phyloP scores from a whole-genome alignment of 2,329 filamentous ascomycete genomes.

The Moelleriella libera region DNA sequence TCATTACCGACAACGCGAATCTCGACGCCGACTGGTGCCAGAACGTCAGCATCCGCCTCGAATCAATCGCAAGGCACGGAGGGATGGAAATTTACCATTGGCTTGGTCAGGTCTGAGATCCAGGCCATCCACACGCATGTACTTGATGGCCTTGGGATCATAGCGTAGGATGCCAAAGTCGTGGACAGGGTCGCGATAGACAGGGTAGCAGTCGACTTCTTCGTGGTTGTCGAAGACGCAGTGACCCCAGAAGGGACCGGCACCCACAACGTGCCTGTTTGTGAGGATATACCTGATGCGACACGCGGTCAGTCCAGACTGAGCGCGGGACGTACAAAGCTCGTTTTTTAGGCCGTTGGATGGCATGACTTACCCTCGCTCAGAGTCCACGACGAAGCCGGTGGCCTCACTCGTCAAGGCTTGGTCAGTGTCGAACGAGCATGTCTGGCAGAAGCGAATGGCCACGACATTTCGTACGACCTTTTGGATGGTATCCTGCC shows the following conservation, averaged over 20 bases:
- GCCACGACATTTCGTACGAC: slow-evolving; percentile 94
- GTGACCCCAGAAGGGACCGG: slow-evolving; percentile 95
- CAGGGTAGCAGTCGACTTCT: slow-evolving; percentile 85
- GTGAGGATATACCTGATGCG: slow-evolving; percentile 57
- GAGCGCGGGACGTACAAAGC: neutral
- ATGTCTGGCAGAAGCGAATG: slow-evolving; percentile 98
- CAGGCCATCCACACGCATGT: slow-evolving; percentile 79
- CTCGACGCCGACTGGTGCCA: slow-evolving; percentile 62
- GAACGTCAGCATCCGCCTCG: slow-evolving; percentile 7
- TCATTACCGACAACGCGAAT: slow-evolving; percentile 97
- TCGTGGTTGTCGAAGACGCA: slow-evolving; percentile 99
- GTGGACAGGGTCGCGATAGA: slow-evolving; percentile 96
- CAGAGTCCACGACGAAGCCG: slow-evolving; percentile 91
- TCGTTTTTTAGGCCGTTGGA: neutral
- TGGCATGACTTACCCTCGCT: slow-evolving; percentile 51
- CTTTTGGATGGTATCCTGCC: slow-evolving; percentile 89
- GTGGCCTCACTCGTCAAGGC: slow-evolving; percentile 92
- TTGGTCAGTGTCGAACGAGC: slow-evolving; percentile 93
- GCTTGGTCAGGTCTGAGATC: slow-evolving; percentile 75
- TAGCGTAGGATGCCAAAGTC: slow-evolving; percentile 97
- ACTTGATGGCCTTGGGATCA: slow-evolving; percentile 90
- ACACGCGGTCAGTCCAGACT: neutral
- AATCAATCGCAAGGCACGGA: neutral
- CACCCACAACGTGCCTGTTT: slow-evolving; percentile 84
- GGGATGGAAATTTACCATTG: slow-evolving; percentile 27